A percentile compares a stretch with the other conserved stretches of the same genome.
phyloP scores from a whole-genome alignment of 2,329 filamentous ascomycete genomes.

The Chrysoporthe deuterocubensis region DNA sequence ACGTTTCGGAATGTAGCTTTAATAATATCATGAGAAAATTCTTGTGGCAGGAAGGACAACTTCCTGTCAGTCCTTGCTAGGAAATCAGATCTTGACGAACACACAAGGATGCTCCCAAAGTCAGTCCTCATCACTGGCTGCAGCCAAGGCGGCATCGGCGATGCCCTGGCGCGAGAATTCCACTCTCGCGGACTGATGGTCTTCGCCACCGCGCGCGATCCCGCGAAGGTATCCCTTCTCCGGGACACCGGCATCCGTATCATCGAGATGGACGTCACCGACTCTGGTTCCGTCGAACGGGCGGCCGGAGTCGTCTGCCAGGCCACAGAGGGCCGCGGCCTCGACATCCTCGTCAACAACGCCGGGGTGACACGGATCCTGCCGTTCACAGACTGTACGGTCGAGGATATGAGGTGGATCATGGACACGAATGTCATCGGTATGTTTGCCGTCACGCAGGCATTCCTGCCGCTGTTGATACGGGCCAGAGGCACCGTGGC shows the following conservation, averaged over 20 bases:
- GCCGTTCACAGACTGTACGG: constrained; percentile 40
- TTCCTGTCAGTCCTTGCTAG: too few relatives aligned
- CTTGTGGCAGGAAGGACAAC: not conserved
- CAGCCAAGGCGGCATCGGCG: constrained; percentile 45
- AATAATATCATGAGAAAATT: not conserved
- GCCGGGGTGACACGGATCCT: constrained; percentile 41
- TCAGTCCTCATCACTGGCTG: constrained; percentile 45
- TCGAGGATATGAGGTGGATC: constrained; percentile 36
- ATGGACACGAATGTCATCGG: constrained; percentile 47
- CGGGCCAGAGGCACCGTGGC: constrained; percentile 40
- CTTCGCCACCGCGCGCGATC: constrained; percentile 45
- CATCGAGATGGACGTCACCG: constrained; percentile 47
- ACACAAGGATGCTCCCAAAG: constrained; percentile 1
- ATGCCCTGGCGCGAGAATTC: constrained; percentile 45
- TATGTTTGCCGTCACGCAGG: constrained; percentile 43
- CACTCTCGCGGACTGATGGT: constrained; percentile 43
- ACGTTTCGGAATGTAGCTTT: not conserved
- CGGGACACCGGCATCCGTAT: constrained; percentile 41
- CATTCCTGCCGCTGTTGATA: constrained; percentile 44
- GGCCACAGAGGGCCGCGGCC: constrained; percentile 39
- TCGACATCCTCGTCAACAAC: constrained; percentile 51
- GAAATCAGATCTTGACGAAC: not conserved
- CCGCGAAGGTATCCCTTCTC: constrained; percentile 39
- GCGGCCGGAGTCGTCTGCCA: constrained; percentile 39
- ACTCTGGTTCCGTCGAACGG: constrained; percentile 37